These are phyloP conservation scores for Hypoxylon rubiginosum DNA, from an alignment of 2,329 filamentous ascomycete species.

Conservation along the genomic window DNA sequence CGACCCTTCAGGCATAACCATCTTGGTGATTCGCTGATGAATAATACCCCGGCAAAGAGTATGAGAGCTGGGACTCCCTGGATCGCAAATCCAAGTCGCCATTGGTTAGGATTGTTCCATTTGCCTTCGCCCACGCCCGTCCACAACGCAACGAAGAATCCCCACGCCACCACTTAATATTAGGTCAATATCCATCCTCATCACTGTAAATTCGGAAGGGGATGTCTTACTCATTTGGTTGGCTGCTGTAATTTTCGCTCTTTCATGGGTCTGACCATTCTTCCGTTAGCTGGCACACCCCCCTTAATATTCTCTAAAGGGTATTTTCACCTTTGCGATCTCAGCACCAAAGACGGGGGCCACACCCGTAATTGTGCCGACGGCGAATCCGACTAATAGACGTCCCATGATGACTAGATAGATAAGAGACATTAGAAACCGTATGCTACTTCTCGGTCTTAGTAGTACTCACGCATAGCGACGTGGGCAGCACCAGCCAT, in stretches of 20 bases:
- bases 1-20: conserved; percentile 56
- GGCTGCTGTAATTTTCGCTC: conserved; percentile 56
- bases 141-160: conserved; percentile 58
- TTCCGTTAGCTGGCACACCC: conserved; percentile 4
- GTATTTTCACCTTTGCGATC: conserved; percentile 54
- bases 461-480: conserved; percentile 54
- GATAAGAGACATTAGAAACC: conserved; percentile 16
- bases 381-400: conserved; percentile 56
- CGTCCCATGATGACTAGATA: conserved; percentile 55
- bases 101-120: conserved; percentile 56
- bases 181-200: conserved; percentile 3
- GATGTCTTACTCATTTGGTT: conserved; percentile 57
- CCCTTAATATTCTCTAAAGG: neutral
- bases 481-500: conserved; percentile 59
- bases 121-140: conserved; percentile 56
- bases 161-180: conserved; percentile 57
- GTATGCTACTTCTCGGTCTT: neutral
- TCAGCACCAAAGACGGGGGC: conserved; percentile 58
- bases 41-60: conserved; percentile 53
- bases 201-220: neutral
- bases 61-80: conserved; percentile 53
- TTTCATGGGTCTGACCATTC: conserved; percentile 51
- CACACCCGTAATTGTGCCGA: conserved; percentile 58
- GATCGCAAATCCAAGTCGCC: conserved; percentile 57
- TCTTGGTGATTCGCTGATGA: conserved; percentile 54